phyloP scores from a whole-genome alignment of 345 rosid species.

The Citrus inodora region DNA sequence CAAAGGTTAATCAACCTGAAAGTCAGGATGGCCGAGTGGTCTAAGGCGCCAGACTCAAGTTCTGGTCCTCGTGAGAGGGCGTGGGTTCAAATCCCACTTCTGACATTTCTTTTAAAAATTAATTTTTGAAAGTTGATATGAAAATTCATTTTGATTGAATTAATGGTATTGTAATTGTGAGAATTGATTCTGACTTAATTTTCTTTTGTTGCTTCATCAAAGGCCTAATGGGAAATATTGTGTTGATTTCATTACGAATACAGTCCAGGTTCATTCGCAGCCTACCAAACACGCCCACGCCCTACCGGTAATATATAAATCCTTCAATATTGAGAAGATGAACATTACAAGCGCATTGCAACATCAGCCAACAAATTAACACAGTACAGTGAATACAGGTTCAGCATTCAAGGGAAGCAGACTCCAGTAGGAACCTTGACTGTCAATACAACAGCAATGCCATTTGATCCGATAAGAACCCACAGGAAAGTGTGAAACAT shows the following conservation, averaged over 20 bases:
- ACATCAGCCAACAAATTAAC: not conserved
- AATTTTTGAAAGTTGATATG: too few species aligned
- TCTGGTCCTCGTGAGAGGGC: conserved; percentile 57
- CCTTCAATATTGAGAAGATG: too few species aligned
- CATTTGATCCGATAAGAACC: conserved; percentile 63
- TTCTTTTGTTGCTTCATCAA: too few species aligned
- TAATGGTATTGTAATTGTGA: too few species aligned
- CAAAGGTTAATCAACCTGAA: accelerated
- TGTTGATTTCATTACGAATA: too few species aligned
- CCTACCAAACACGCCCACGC: too few species aligned
- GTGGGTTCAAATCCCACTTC: conserved; percentile 25
- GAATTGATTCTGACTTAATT: too few species aligned
- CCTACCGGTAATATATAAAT: too few species aligned
- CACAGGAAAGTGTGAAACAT: conserved; percentile 61
- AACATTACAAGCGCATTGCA: not conserved
- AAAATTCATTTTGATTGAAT: too few species aligned
- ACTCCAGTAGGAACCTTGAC: conserved; percentile 65
- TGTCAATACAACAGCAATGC: conserved; percentile 72
- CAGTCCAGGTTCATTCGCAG: too few species aligned
- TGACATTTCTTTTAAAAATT: not conserved
- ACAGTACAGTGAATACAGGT: conserved; percentile 38
- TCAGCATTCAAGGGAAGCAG: conserved; percentile 56
- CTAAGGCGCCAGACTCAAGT: conserved; percentile 92
- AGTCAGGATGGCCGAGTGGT: conserved; percentile 88
- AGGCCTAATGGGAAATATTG: too few species aligned